phyloP scores from a whole-genome alignment of 305 asterid species.

The Fraxinus xanthoxyloides region DNA sequence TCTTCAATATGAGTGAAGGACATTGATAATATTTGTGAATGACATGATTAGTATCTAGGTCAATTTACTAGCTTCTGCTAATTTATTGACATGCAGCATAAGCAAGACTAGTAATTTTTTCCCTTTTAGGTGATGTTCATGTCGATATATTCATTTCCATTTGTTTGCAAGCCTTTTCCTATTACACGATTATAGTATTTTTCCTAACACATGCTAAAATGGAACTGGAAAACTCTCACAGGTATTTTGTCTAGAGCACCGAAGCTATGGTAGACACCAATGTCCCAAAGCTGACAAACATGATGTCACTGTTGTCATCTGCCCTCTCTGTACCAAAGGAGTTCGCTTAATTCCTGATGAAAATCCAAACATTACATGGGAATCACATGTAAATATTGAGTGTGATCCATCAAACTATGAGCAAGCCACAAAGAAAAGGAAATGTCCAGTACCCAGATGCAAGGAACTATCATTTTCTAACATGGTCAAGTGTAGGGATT shows the following conservation, averaged over 20 bases:
- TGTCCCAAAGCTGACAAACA: conserved; percentile 78
- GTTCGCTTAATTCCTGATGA: conserved; percentile 74
- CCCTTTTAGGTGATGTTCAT: neutral
- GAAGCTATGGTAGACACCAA: conserved; percentile 73
- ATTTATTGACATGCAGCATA: neutral
- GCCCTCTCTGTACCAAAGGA: conserved; percentile 94
- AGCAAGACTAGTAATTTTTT: neutral
- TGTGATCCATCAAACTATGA: conserved; percentile 95
- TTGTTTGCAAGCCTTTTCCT: neutral
- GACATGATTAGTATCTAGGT: neutral
- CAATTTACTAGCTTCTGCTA: neutral
- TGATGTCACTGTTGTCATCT: conserved; percentile 77
- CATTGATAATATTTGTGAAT: neutral
- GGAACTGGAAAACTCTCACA: conserved; percentile 18
- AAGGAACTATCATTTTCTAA: conserved; percentile 83
- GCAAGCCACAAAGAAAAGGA: conserved; percentile 73
- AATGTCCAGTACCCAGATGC: conserved; percentile 92
- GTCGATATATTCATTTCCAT: neutral
- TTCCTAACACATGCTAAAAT: neutral
- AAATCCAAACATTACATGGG: conserved; percentile 94
- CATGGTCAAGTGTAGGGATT: conserved; percentile 78
- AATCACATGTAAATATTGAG: conserved; percentile 83
- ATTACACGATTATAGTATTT: neutral
- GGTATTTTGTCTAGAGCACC: conserved; percentile 89
- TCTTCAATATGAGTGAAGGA: neutral